Base-by-base conservation (phyloP, 1,284 basidiomycete species). In the Puccinia hordei region DNA sequence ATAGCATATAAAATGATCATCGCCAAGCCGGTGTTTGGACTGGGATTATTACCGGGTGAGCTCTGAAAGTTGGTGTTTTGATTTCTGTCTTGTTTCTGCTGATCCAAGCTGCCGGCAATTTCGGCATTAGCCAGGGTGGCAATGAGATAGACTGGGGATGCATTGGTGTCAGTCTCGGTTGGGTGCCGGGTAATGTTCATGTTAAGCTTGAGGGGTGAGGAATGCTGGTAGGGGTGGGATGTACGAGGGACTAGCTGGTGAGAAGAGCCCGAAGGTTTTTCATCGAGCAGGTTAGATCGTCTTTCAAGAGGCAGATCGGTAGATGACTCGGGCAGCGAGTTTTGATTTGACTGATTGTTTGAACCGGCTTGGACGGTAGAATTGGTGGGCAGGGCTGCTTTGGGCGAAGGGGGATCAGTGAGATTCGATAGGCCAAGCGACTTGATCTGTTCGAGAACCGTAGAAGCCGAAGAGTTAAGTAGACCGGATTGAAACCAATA, bases 1-100 rank as follows among this genome's bases (percentile, higher is more conserved):
- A 85, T 83, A 24, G 82, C 81, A 74, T 95, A 96, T 19, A 95
- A 69, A 41, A 85, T 83, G 77, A 85, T 83, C 92, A 93, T 93
- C 9, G 92, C 92, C 61, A 93, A 85, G 13, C 93, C 93, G 0
- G 93, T 93, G 81, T 94, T 92, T 5, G 90, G 90, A 84, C 63
- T 46, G 41, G 19, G 17, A 65, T 57, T 68, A 46, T 49, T 19
- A 66, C 73, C 9, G 17, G 53, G 22, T 30, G 61, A 38, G 53
- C 49, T 53, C 57, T 65, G 61, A 27, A 22, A 24, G n/a, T 59
- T 61, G 49, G 3, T n/a, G 15, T 66, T 51, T 6, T 73, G 71
- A 22, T 38, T 57, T 35, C 55, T 63, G 59, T 68, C 65, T 46
- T 51, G 55, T 59, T 30, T 68, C 75, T 72, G 59, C 63, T 63